Conservation (phyloP, 2,329 filamentous ascomycete genomes). For the Epichloe amarillans region DNA sequence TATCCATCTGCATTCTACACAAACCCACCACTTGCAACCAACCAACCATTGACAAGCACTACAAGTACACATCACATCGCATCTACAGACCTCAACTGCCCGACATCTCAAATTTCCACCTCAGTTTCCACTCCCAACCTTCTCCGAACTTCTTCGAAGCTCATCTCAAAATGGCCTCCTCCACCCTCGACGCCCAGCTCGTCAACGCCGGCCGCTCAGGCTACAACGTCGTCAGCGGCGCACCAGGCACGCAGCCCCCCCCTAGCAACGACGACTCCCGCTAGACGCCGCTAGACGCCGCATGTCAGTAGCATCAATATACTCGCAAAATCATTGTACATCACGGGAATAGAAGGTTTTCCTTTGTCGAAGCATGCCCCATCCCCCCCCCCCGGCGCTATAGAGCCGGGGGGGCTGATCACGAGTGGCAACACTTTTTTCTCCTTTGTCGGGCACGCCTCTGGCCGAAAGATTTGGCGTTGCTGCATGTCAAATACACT, state of each 20-base stretch:
- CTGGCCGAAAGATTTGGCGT: not conserved
- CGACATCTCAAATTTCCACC: too few species aligned
- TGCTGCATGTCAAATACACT: not conserved
- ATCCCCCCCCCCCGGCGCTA: too few species aligned
- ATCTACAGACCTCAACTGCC: too few species aligned
- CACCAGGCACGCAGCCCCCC: constrained; percentile 9
- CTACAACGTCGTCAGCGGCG: constrained; percentile 27
- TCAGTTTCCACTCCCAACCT: too few species aligned
- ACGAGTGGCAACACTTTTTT: not conserved
- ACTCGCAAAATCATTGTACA: too few species aligned
- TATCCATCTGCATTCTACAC: too few species aligned
- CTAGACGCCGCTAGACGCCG: constrained; percentile 10
- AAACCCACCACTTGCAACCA: too few species aligned
- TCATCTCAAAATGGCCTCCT: constrained; percentile 7
- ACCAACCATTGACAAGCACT: too few species aligned
- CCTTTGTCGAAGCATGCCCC: not conserved
- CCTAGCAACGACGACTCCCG: constrained; percentile 1
- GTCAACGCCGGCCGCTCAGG: constrained; percentile 28
- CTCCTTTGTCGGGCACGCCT: not conserved
- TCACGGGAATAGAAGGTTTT: not conserved
- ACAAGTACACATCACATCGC: too few species aligned
- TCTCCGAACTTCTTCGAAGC: too few species aligned
- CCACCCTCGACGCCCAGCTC: constrained; percentile 15
- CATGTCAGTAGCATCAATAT: too few species aligned
- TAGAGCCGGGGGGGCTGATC: not conserved